Conservation (phyloP, 257 asterid species). For the Knoxia roxburghii region DNA sequence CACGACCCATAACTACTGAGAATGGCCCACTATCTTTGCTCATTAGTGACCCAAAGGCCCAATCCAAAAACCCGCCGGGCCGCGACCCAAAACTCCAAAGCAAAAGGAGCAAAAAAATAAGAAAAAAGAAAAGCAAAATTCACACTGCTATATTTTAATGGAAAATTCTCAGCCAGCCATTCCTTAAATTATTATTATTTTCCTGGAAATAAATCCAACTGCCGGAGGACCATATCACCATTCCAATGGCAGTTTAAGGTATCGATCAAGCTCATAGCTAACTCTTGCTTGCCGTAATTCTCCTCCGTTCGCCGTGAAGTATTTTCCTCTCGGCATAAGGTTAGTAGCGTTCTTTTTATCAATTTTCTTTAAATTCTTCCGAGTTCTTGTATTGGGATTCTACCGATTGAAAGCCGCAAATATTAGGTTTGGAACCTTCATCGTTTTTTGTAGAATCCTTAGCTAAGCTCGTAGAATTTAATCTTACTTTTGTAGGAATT, state of each 20-base stretch:
- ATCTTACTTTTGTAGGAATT: not conserved
- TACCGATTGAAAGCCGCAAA: not conserved
- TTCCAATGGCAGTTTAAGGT: conserved; percentile 5
- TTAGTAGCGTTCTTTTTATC: not conserved
- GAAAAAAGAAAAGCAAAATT: not conserved
- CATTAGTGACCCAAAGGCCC: no score
- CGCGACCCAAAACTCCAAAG: no score
- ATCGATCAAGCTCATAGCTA: not conserved
- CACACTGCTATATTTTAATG: not conserved
- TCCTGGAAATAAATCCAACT: not conserved
- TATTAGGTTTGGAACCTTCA: not conserved
- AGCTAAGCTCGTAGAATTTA: not conserved
- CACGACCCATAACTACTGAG: no score
- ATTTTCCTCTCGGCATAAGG: not conserved
- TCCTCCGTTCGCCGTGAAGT: not conserved
- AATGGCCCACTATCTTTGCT: no score
- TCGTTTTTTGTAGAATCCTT: not conserved
- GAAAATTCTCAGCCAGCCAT: not conserved
- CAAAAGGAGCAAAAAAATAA: no score
- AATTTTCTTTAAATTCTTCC: not conserved
- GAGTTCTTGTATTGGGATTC: not conserved
- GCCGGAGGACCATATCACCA: not conserved
- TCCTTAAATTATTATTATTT: not conserved
- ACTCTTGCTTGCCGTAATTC: no score
- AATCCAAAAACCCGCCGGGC: no score